Evolutionary conservation across 495 filamentous ascomycete genomes (phyloP).

Genomic region (Neurospora tetraspora): DNA sequence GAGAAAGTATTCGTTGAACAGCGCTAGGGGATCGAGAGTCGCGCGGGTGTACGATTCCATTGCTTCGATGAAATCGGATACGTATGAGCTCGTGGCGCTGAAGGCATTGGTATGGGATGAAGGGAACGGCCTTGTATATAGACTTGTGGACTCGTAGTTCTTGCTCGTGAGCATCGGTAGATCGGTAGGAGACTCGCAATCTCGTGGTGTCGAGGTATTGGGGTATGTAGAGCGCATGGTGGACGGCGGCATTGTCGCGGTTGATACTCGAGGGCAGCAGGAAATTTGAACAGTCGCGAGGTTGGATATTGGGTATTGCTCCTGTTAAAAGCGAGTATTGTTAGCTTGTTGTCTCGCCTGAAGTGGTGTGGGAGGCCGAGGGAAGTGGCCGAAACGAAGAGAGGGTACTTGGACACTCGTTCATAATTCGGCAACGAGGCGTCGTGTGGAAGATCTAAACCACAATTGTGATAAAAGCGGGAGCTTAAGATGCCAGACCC

Average conservation of each 20-base stretch:
- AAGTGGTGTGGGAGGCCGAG: not conserved
- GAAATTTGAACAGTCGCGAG: not conserved
- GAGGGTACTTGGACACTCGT: not conserved
- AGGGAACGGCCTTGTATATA: not conserved
- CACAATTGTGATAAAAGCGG: not conserved
- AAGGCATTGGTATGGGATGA: not conserved
- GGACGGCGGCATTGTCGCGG: not conserved
- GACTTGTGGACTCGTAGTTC: not conserved
- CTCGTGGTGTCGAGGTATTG: not conserved
- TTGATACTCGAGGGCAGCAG: not conserved
- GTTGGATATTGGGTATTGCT: not conserved
- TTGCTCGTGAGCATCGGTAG: not conserved
- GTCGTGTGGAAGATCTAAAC: not conserved
- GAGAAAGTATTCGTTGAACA: not conserved
- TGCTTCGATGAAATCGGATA: not conserved
- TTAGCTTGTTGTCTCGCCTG: not conserved
- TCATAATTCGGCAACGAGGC: not conserved
- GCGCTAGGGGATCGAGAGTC: not conserved
- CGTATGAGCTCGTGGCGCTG: not conserved
- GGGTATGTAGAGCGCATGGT: not conserved
- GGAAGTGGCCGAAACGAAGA: not conserved
- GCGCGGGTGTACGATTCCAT: not conserved
- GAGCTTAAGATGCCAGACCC: not conserved
- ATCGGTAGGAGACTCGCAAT: not conserved
- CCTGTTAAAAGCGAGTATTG: not conserved